Base-by-base conservation (phyloP, 306 rosid species). In the Leucaena leucocephala region DNA sequence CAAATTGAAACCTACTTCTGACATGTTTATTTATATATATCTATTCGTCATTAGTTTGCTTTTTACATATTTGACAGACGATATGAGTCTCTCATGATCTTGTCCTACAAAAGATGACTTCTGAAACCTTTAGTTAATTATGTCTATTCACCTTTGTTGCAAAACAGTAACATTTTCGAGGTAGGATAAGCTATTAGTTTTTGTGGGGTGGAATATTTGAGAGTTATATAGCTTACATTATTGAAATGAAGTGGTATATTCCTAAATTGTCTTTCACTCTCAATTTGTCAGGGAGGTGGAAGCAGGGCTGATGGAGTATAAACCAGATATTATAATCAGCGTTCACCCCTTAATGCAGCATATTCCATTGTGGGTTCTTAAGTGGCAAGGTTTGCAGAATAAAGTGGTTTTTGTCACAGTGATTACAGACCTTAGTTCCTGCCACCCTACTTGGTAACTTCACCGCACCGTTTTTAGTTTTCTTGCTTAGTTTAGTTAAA, bases 281-380 rank as follows among this genome's bases (percentile, higher is more conserved):
- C 35, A 71, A 19, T 72, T 83, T 82, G 58, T 46, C 77, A 96
- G 99, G 91, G 97, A 93, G 85, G 99, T 96, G 81, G 99, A 96
- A 82, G 96, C 96, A 2, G 99, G 99, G 55, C 67, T 96, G 36
- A 96, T 96, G 99, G 97, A 93, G 82, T 91, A 89, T 82, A 93
- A 87, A 66, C 99, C 99, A 34, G 98, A 93, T 75, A 93, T 96
- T 44, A 96, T 96, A 78, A 93, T 96, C 49, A 96, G 99, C 78
- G 99, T 96, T 17, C 99, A 96, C 76, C 99, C 99, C 64, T 82
- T 96, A 80, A 96, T 96, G 99, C 99, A 96, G 54, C 99, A 96
- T 78, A 93, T 96, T 87, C 99, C 99, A 39, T 75, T 93, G 69
- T 93, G 99, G 99, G 99, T 96, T 75, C 91, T 96, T n/a, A 96